phyloP scores from a whole-genome alignment of 495 filamentous ascomycete species.

The Sordaria brevicollis region DNA sequence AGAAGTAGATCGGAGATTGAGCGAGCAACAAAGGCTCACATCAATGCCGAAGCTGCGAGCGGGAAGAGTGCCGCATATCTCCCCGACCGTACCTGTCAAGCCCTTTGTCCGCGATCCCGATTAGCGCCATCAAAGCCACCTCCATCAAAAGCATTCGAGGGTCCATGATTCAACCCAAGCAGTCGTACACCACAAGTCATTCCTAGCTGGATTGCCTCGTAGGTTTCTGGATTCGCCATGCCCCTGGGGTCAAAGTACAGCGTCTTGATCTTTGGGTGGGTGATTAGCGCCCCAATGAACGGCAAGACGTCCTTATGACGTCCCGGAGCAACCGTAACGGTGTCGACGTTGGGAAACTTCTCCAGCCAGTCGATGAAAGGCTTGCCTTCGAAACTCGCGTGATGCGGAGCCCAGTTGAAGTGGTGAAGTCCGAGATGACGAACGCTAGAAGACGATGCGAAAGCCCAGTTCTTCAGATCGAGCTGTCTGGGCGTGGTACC shows the following conservation, averaged over 20 bases:
- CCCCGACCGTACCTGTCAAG: background rate
- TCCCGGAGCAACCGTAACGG: slow-evolving; percentile 12
- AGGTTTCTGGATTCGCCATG: background rate
- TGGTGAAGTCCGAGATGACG: slow-evolving; percentile 13
- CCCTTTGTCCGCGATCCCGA: background rate
- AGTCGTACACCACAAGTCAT: background rate
- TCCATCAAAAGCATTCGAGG: background rate
- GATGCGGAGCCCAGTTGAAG: slow-evolving; percentile 14
- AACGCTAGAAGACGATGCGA: slow-evolving; percentile 5
- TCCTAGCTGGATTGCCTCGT: background rate
- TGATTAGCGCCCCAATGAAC: slow-evolving; percentile 8
- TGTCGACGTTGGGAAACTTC: slow-evolving; percentile 12
- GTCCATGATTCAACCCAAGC: background rate
- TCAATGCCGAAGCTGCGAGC: background rate
- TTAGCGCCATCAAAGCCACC: background rate
- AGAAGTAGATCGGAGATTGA: background rate
- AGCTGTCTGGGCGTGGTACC: background rate
- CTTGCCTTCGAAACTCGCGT: slow-evolving; percentile 8
- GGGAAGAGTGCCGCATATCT: background rate
- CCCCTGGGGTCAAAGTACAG: background rate
- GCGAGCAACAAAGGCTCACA: background rate
- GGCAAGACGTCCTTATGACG: background rate
- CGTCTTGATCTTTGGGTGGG: slow-evolving; percentile 4
- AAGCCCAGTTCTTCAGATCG: slow-evolving; percentile 4
- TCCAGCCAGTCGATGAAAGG: slow-evolving; percentile 16